Base-by-base conservation (phyloP, 306 rosid species). In the Quercus ilex region DNA sequence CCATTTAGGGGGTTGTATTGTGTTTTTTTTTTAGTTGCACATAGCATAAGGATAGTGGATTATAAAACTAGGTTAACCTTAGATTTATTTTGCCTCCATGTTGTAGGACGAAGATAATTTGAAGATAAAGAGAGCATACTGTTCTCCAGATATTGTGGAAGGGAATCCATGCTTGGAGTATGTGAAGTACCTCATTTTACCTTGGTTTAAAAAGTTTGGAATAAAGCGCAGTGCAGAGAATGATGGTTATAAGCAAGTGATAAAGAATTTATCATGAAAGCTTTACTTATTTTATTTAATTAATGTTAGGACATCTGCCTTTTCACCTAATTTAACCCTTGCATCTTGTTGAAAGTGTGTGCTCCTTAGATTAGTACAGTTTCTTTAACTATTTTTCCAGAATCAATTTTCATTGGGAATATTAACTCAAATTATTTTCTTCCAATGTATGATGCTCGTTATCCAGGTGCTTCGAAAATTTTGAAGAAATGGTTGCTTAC, bases 41-140 rank as follows among this genome's bases (percentile, higher is more conserved):
- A 53, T 43, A 64, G 55, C 43, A 69, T 46, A 21, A 5, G 52
- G 20, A 13, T 41, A 19, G 5, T 41, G 25, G 55, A 55, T 62
- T 52, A 64, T 62, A 2, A 4, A 58, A 67, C 21, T 49, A 30
- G 23, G 23, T 63, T 83, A 57, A 28, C 78, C 19, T 75, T 23
- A 56, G 67, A 52, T 63, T 55, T 73, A 71, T 59, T 65, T 83
- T 13, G 41, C 63, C 46, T 78, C 77, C 73, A 69, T 74, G 52
- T 73, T 53, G 38, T 67, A 92, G 99, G 95, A 88, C 6, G 93
- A 92, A 57, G 99, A 90, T 89, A 92, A 88, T 80, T 68, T 81
- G 79, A 94, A 94, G 89, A 86, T 92, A 51, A 88, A 92, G 88
- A 89, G 86, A 79, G 98, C 97, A 12, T 92, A 87, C 76, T 92